These are phyloP conservation scores for Backusella tuberculispora DNA, from an alignment of 192 early-diverging fungal genomes.

Conservation along the genomic window DNA sequence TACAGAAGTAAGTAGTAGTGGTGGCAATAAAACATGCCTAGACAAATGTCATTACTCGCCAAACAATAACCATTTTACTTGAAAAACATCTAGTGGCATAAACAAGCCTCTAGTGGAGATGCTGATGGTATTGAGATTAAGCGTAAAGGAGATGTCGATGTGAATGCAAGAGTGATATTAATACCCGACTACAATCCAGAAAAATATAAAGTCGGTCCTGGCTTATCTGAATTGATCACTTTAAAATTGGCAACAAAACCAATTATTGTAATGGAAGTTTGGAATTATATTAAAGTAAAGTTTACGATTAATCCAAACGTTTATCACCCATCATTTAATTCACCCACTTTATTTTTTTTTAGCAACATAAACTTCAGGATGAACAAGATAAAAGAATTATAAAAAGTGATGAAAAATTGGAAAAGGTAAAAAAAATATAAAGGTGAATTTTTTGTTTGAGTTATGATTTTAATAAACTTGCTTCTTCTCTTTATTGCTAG, in stretches of 20 bases:
- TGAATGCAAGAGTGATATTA: conserved; percentile 78
- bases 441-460: not conserved
- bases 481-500: conserved; percentile 37
- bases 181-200: conserved; percentile 79
- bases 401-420: conserved; percentile 77
- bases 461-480: not conserved
- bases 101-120: conserved; percentile 52
- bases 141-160: conserved; percentile 84
- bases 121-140: conserved; percentile 93
- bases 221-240: conserved; percentile 76
- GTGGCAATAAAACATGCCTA: not conserved
- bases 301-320: conserved; percentile 47
- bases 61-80: too few relatives aligned
- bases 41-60: too few relatives aligned
- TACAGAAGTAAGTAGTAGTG: conserved; percentile 44
- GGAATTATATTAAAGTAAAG: conserved; percentile 94
- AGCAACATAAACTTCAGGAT: conserved; percentile 90
- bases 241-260: conserved; percentile 75
- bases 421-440: conserved; percentile 49
- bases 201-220: conserved; percentile 78
- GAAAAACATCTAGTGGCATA: conserved; percentile 50
- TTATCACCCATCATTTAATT: too few relatives aligned
- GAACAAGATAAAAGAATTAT: conserved; percentile 86
- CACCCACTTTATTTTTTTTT: not conserved
- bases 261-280: conserved; percentile 83